Percentiles rank a stretch among this genome's conserved stretches.
Conservation (phyloP, 352 stramenopile genomes). For the Phytophthora pluvialis region DNA sequence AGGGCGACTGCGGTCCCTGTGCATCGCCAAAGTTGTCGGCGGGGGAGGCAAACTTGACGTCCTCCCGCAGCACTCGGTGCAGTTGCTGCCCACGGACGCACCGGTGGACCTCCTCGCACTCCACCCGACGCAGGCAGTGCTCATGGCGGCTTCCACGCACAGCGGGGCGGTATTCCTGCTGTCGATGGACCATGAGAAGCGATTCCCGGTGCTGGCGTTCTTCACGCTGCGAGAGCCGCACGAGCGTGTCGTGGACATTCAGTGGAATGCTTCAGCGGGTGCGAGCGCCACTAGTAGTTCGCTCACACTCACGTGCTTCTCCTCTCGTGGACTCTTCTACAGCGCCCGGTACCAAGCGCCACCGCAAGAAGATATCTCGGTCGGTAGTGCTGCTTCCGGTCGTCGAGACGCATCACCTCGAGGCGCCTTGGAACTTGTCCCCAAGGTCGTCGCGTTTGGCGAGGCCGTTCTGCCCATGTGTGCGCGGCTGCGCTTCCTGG, state of each 20-base stretch:
- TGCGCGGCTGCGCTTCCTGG: slow-evolving; percentile 49
- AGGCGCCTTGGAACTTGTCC: slow-evolving; percentile 35
- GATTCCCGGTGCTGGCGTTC: slow-evolving; percentile 70
- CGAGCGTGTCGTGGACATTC: slow-evolving; percentile 62
- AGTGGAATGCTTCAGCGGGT: slow-evolving; percentile 50
- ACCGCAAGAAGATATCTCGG: slow-evolving; percentile 26
- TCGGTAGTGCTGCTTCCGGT: slow-evolving; percentile 17
- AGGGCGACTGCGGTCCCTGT: slow-evolving; percentile 64
- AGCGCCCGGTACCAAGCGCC: slow-evolving; percentile 44
- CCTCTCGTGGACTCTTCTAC: slow-evolving; percentile 58
- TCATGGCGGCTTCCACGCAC: slow-evolving; percentile 60
- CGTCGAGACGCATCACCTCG: slow-evolving; percentile 25
- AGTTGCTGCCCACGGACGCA: slow-evolving; percentile 38
- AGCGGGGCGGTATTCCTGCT: slow-evolving; percentile 56
- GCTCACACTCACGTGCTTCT: slow-evolving; percentile 65
- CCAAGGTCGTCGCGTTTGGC: slow-evolving; percentile 56
- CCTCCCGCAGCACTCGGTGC: slow-evolving; percentile 65
- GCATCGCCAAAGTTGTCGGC: slow-evolving; percentile 57
- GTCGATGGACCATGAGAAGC: slow-evolving; percentile 73
- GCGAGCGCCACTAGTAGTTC: slow-evolving; percentile 31
- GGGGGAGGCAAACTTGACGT: slow-evolving; percentile 56
- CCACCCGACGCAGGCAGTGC: slow-evolving; percentile 62
- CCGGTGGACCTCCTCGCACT: slow-evolving; percentile 65
- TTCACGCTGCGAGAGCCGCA: slow-evolving; percentile 42
- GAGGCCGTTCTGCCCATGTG: slow-evolving; percentile 52